These are phyloP conservation scores for Fomitopsis betulina DNA, from an alignment of 1,284 basidiomycete genomes.

Conservation along the genomic window DNA sequence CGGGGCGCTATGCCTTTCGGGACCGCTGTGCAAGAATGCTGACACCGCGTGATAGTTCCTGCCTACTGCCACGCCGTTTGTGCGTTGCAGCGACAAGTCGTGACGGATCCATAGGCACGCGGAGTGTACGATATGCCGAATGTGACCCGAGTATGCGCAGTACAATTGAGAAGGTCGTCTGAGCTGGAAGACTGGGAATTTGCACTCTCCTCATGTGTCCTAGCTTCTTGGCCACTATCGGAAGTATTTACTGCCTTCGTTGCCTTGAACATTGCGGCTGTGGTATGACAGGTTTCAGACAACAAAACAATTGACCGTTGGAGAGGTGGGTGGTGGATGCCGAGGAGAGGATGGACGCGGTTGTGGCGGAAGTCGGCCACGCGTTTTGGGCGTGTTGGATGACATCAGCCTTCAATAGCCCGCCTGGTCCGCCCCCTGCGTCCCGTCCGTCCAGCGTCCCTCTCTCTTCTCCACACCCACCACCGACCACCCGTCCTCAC, in stretches of 20 bases:
- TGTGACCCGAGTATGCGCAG: background rate
- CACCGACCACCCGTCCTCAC: background rate
- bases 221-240: background rate
- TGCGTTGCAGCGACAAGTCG: background rate
- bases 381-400: conserved; percentile 1
- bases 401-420: background rate
- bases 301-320: background rate
- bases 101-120: too few species aligned
- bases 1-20: background rate
- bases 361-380: background rate
- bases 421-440: background rate
- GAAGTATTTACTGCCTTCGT: background rate
- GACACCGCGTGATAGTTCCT: background rate
- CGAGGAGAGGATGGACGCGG: background rate
- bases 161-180: background rate
- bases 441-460: background rate
- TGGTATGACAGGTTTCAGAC: background rate
- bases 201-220: background rate
- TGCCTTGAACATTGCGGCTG: background rate
- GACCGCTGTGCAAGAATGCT: background rate
- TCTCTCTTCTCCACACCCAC: background rate
- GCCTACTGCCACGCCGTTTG: background rate
- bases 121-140: background rate
- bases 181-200: background rate
- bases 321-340: too few species aligned